These are phyloP conservation scores for Asterionellopsis glacialis DNA, from an alignment of 108 stramenopile genomes.

Conservation along the genomic window DNA sequence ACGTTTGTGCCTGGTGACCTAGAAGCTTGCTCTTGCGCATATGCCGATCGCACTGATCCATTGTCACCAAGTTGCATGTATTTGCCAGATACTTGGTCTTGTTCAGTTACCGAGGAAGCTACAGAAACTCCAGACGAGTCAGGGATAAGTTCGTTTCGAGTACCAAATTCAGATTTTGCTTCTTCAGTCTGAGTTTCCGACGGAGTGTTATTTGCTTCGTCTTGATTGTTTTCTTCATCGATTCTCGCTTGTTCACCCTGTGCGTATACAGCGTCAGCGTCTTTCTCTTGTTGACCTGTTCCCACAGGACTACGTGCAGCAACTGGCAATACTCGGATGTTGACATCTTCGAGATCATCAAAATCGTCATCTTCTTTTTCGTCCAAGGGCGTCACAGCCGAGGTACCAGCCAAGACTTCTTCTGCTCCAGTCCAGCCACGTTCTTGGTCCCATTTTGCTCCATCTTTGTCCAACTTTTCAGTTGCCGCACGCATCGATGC, in stretches of 20 bases:
- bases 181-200: too few species aligned
- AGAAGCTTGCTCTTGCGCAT: neutral
- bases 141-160: neutral
- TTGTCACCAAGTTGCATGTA: constrained; percentile 45
- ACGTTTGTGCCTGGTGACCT: neutral
- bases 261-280: neutral
- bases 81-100: neutral
- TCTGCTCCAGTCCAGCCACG: constrained; percentile 37
- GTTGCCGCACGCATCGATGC: constrained; percentile 73
- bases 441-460: constrained; percentile 60
- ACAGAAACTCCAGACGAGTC: neutral
- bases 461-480: constrained; percentile 26
- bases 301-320: neutral
- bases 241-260: too few species aligned
- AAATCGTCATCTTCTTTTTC: constrained; percentile 19
- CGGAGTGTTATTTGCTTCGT: too few species aligned
- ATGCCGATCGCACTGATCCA: constrained; percentile 26
- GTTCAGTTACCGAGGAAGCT: neutral
- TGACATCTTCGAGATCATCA: constrained; percentile 28
- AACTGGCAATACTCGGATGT: constrained; percentile 7
- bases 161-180: too few species aligned
- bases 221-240: too few species aligned
- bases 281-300: neutral
- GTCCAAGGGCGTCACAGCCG: neutral
- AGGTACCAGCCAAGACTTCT: too few species aligned